Base-by-base conservation (phyloP, 352 stramenopile genomes). In the Globisporangium splendens region DNA sequence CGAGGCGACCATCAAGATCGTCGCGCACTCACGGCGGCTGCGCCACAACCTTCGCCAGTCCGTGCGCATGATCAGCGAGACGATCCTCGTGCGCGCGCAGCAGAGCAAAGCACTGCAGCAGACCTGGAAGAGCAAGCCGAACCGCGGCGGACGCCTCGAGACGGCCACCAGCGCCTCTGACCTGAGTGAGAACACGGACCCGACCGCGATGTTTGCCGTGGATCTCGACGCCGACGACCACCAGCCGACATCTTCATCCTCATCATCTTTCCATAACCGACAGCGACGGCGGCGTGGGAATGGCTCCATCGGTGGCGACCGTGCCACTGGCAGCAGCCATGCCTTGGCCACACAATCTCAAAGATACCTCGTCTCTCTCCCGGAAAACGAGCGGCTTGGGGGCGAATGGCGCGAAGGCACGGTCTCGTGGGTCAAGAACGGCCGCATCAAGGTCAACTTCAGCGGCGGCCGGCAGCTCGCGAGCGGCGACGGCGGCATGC, bases 371-470 rank as follows among this genome's bases (percentile, higher is more conserved):
- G 7, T 10, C 5, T 10, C 28, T 35, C 28, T 35, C 5, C 28
- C 28, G 3, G 28, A 55, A 24, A 7, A 33, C 1, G 44, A 50
- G 54, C 11, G 8, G 28, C 21, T 46, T 18, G 41, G 24, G 20
- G 59, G 71, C 42, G 77, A 87, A 58, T 87, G 77, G 77, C 72
- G 77, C 14, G 71, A 87, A 59, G 77, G 74, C 46, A 83, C 70
- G 1, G 74, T 87, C 28, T 65, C 74, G 42, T 85, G 77, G 77
- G 73, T 87, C 48, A 76, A 74, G 51, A 77, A 79, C 41, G 72
- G 74, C 3, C 70, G 73, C 44, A 62, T 87, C 43, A 85, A 85
- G 56, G 74, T 87, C 53, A 82, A 83, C 43, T 86, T 84, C 47
- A 72, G 67, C 21, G 65, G 62, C 28, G 70, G 70, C 0, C 70